Percentiles rank a stretch among this genome's conserved stretches.
Conservation (phyloP, 2,329 filamentous ascomycete genomes). For the Malbranchea zuffiana region DNA sequence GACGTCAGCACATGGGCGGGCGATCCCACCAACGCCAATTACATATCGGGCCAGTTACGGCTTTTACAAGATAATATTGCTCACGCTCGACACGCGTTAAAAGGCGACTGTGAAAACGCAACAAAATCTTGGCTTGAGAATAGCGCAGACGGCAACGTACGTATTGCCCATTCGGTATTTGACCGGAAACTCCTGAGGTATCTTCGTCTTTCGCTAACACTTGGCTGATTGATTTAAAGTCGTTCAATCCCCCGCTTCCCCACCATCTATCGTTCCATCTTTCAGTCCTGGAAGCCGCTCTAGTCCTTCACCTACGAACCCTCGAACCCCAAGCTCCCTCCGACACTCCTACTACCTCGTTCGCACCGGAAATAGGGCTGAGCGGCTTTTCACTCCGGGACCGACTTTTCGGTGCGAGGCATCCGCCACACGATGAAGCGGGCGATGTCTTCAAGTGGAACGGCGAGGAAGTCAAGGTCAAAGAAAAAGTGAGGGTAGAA, state of each 20-base stretch:
- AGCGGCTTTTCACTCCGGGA: constrained; percentile 50
- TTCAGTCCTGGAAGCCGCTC: constrained; percentile 55
- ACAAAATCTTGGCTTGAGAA: constrained; percentile 47
- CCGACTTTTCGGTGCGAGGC: constrained; percentile 39
- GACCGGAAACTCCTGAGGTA: not conserved
- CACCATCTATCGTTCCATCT: constrained; percentile 62
- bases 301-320: constrained; percentile 59
- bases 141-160: constrained; percentile 48
- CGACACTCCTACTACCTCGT: constrained; percentile 52
- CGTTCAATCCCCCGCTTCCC: constrained; percentile 52
- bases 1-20: constrained; percentile 64
- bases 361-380: constrained; percentile 54
- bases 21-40: constrained; percentile 48
- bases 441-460: constrained; percentile 62
- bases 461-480: constrained; percentile 65
- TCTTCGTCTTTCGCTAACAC: not conserved
- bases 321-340: constrained; percentile 52
- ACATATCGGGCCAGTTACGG: constrained; percentile 48
- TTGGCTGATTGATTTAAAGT: constrained; percentile 8
- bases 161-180: constrained; percentile 15
- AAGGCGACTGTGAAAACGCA: constrained; percentile 41
- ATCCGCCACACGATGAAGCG: constrained; percentile 67
- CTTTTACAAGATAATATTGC: constrained; percentile 50
- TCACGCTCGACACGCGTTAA: constrained; percentile 49
- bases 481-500: constrained; percentile 81